Conservation (phyloP, 257 asterid species). For the Petunia secreta region DNA sequence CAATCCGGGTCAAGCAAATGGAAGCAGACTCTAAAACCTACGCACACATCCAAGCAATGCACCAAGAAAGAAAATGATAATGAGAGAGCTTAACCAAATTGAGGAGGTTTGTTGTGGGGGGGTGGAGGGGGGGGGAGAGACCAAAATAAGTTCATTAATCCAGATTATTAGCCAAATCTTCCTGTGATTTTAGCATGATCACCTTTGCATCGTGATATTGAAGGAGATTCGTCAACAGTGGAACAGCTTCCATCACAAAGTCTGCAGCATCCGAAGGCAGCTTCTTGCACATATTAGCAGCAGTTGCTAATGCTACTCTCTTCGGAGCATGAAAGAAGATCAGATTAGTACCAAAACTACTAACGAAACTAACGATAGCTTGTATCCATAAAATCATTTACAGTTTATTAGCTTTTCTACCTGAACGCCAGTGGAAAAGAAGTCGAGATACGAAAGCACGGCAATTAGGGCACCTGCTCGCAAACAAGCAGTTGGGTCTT, state of each 20-base stretch:
- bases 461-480: slow-evolving; percentile 99
- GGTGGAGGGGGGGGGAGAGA: not conserved
- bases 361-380: not conserved
- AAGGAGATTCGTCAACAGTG: slow-evolving; percentile 90
- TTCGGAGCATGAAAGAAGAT: slow-evolving; percentile 31
- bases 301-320: slow-evolving; percentile 96
- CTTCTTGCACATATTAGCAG: slow-evolving; percentile 99
- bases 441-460: slow-evolving; percentile 95
- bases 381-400: slow-evolving; percentile 13
- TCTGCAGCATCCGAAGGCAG: slow-evolving; percentile 97
- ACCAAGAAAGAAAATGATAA: slow-evolving; percentile 8
- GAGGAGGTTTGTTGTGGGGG: no score
- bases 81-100: slow-evolving; percentile 5
- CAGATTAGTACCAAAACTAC: not conserved
- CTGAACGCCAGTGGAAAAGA: slow-evolving; percentile 99
- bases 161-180: not conserved
- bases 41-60: slow-evolving; percentile 25
- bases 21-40: slow-evolving; percentile 97
- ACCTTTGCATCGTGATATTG: slow-evolving; percentile 99
- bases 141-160: not conserved
- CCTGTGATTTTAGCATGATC: slow-evolving; percentile 17
- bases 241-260: slow-evolving; percentile 99
- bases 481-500: slow-evolving; percentile 97
- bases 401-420: slow-evolving; percentile 41
- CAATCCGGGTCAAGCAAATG: slow-evolving; percentile 93